Percentiles rank a stretch among this genome's conserved stretches.
These are phyloP conservation scores for Eucalyptus regnans DNA, from an alignment of 345 rosid species.

Conservation along the genomic window DNA sequence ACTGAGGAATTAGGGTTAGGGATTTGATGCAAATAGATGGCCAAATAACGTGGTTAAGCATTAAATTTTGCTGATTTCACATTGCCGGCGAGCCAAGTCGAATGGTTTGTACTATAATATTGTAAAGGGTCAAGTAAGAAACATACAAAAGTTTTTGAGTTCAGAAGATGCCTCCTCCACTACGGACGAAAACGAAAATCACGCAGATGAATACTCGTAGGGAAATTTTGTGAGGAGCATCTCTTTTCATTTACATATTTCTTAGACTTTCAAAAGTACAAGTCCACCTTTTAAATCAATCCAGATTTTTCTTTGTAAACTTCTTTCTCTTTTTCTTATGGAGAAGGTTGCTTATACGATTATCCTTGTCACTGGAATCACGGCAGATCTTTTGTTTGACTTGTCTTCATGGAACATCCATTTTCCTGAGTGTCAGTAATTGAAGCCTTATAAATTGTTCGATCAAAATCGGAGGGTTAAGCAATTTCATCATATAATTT, in stretches of 20 bases:
- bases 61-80: background rate
- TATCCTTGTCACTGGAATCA: background rate
- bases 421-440: background rate
- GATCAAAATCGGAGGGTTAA: too few species aligned
- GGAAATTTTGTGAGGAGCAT: background rate
- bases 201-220: background rate
- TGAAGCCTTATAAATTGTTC: too few species aligned
- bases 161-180: background rate
- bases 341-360: background rate
- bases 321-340: background rate
- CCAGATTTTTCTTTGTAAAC: too few species aligned
- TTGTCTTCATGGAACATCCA: background rate
- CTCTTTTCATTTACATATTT: too few species aligned
- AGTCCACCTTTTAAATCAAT: too few species aligned
- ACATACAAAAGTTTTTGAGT: background rate
- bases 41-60: background rate
- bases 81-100: background rate
- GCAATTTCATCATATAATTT: background rate
- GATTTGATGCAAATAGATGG: background rate
- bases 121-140: background rate
- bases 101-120: accelerated
- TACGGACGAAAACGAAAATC: background rate
- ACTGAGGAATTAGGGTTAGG: background rate
- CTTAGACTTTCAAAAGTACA: too few species aligned
- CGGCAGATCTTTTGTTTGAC: background rate